Conservation (phyloP, 139 green algal species). For the Chlamydomonas eustigma region DNA sequence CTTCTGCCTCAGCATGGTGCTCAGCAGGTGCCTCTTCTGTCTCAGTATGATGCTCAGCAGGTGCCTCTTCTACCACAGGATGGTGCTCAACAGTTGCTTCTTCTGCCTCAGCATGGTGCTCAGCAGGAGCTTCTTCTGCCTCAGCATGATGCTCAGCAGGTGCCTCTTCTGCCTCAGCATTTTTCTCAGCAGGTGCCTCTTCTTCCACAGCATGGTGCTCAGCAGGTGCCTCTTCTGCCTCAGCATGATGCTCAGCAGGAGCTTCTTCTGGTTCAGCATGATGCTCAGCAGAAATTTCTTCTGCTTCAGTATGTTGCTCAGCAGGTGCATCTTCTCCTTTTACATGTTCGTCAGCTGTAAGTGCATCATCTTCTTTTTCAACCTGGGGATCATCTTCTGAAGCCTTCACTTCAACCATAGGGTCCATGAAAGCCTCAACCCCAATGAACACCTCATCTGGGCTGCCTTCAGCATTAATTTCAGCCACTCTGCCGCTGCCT, state of each 20-base stretch:
- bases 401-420: no score
- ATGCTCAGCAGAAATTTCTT: neutral
- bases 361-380: neutral
- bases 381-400: neutral
- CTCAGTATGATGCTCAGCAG: neutral
- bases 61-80: neutral
- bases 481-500: conserved; percentile 20
- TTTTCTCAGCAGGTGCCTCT: neutral
- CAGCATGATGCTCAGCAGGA: no score
- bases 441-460: conserved; percentile 29
- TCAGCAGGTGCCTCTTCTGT: neutral
- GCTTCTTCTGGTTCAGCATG: neutral
- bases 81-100: neutral
- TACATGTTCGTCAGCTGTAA: neutral
- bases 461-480: conserved; percentile 28
- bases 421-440: conserved; percentile 30
- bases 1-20: neutral
- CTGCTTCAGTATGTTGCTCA: neutral
- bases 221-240: no score
- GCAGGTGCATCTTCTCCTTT: neutral
- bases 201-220: neutral
- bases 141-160: neutral
- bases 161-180: neutral
- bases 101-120: neutral
- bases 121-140: neutral